A percentile compares a stretch with the other conserved stretches of the same genome.
phyloP scores from a whole-genome alignment of 2,329 filamentous ascomycete genomes.

The Clonostachys solani region DNA sequence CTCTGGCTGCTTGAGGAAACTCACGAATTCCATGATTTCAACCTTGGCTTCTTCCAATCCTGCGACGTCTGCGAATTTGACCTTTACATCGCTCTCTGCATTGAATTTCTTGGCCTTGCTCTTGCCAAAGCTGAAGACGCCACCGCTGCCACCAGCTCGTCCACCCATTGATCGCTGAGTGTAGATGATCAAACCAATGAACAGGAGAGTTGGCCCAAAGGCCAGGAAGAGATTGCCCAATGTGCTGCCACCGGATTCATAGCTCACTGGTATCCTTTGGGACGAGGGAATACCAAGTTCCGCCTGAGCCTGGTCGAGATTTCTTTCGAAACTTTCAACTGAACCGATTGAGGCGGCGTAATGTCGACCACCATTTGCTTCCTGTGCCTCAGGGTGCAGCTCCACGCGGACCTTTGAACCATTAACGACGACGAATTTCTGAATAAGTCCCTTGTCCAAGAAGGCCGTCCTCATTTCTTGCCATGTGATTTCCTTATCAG shows the following conservation, averaged over 20 bases:
- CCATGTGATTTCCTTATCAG: constrained; percentile 79
- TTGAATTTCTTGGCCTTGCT: constrained; percentile 97
- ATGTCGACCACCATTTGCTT: constrained; percentile 15
- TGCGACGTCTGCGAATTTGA: constrained; percentile 94
- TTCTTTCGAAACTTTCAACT: constrained; percentile 85
- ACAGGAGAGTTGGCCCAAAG: constrained; percentile 82
- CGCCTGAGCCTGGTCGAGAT: constrained; percentile 81
- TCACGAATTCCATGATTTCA: constrained; percentile 99
- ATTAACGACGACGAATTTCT: constrained; percentile 81
- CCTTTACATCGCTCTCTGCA: constrained; percentile 92
- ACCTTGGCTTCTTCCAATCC: constrained; percentile 97
- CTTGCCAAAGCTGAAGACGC: constrained; percentile 94
- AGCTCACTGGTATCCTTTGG: constrained; percentile 93
- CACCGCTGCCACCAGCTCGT: constrained; percentile 55
- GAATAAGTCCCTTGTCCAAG: constrained; percentile 91
- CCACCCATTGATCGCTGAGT: constrained; percentile 71
- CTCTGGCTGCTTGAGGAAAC: constrained; percentile 90
- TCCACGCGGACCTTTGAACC: constrained; percentile 72
- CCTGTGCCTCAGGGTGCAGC: constrained; percentile 65
- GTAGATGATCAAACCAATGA: constrained; percentile 81
- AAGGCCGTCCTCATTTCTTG: constrained; percentile 94
- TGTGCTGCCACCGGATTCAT: constrained; percentile 72
- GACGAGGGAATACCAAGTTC: constrained; percentile 79
- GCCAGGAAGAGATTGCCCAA: constrained; percentile 68
- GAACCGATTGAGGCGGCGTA: constrained; percentile 97